Evolutionary conservation across 1,284 basidiomycete species (phyloP).

Genomic region (Malassezia equina): DNA sequence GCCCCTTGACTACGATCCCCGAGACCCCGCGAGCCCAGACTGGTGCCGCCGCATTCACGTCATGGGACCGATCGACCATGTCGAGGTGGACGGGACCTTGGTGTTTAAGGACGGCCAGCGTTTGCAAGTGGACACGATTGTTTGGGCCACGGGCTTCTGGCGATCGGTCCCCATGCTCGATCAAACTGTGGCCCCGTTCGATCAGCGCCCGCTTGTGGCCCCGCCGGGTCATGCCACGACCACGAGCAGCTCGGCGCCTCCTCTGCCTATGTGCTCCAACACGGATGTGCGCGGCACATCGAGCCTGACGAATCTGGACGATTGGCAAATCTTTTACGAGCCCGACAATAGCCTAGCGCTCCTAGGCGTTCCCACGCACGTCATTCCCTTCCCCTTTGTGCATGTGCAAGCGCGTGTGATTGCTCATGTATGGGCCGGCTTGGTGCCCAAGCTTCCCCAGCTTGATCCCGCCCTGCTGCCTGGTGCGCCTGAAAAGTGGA

Average conservation of each 20-base stretch:
- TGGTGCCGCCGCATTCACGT: constrained; percentile 34
- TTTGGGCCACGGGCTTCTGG: constrained; percentile 45
- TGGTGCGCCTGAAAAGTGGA: constrained; percentile 21
- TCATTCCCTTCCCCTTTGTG: constrained; percentile 39
- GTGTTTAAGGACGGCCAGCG: constrained; percentile 16
- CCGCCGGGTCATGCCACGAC: background rate
- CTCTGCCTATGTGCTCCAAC: background rate
- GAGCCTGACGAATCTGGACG: constrained; percentile 31
- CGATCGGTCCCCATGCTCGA: constrained; percentile 29
- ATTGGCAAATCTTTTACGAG: constrained; percentile 35
- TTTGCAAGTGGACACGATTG: constrained; percentile 28
- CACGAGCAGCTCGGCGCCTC: background rate
- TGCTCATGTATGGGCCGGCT: constrained; percentile 18
- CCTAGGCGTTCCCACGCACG: constrained; percentile 29
- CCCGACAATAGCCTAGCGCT: constrained; percentile 25
- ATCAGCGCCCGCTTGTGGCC: constrained; percentile 16
- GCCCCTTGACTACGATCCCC: constrained; percentile 37
- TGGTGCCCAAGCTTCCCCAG: constrained; percentile 14
- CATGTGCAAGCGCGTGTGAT: constrained; percentile 24
- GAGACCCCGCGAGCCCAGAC: constrained; percentile 19
- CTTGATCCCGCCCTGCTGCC: constrained; percentile 18
- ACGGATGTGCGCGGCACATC: background rate
- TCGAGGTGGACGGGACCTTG: constrained; percentile 16
- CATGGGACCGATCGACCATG: constrained; percentile 20
- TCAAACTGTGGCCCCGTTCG: constrained; percentile 20